These are phyloP conservation scores for Rhypophila decipiens DNA, from an alignment of 495 filamentous ascomycete genomes.

Conservation along the genomic window DNA sequence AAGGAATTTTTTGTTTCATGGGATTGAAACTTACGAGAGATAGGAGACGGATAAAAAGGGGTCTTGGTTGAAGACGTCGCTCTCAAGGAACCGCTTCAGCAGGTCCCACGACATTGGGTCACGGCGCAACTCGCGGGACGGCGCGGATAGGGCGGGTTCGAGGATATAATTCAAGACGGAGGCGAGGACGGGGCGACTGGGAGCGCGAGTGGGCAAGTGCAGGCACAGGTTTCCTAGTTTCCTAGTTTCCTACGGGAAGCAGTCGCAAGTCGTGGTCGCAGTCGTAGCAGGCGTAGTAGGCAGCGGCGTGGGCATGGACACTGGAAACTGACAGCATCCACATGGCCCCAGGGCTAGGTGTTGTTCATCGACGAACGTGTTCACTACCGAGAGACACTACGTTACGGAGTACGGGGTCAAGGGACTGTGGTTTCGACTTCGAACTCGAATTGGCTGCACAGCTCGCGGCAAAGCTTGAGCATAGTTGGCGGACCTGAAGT, in stretches of 20 bases:
- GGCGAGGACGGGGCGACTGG: neutral
- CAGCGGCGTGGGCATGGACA: neutral
- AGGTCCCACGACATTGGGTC: slow-evolving; percentile 53
- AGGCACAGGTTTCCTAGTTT: too few relatives aligned
- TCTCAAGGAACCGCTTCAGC: slow-evolving; percentile 71
- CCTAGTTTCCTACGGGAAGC: too few relatives aligned
- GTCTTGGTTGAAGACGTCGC: slow-evolving; percentile 76
- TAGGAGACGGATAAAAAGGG: slow-evolving; percentile 74
- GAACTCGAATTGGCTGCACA: too few relatives aligned
- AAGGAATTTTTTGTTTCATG: too few relatives aligned
- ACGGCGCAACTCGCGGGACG: slow-evolving; percentile 12
- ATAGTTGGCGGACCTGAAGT: too few relatives aligned
- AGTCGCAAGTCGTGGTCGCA: too few relatives aligned
- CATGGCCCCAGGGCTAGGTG: neutral
- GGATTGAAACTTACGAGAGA: slow-evolving; percentile 69
- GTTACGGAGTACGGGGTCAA: too few relatives aligned
- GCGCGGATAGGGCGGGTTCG: slow-evolving; percentile 11
- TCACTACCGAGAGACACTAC: too few relatives aligned
- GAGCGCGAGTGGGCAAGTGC: neutral
- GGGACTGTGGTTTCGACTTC: too few relatives aligned
- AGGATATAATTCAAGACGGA: neutral
- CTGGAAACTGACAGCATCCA: neutral
- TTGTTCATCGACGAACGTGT: too few relatives aligned
- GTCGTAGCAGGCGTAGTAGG: too few relatives aligned
- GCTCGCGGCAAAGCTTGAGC: too few relatives aligned